Evolutionary conservation across 192 early-diverging fungal species (phyloP).

Genomic region (Backusella parvicylindrica): DNA sequence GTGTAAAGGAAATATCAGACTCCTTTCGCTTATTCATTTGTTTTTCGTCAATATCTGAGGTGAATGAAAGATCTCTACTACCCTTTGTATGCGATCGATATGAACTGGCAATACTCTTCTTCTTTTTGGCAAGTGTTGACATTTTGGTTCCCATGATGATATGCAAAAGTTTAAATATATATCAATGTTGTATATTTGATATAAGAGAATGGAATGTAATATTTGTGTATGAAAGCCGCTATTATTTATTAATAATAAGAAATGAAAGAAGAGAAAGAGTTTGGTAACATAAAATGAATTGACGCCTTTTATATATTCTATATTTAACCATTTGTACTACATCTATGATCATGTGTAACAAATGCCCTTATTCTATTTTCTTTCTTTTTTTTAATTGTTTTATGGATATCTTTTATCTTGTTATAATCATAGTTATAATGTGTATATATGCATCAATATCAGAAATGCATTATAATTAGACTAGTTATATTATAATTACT

Average conservation of each 20-base stretch:
- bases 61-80: not conserved
- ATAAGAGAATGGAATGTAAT: not conserved
- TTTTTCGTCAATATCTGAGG: not conserved
- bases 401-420: too few relatives aligned
- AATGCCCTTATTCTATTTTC: too few relatives aligned
- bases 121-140: not conserved
- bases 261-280: not conserved
- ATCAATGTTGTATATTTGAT: not conserved
- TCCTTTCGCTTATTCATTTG: not conserved
- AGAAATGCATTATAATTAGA: not conserved
- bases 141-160: not conserved
- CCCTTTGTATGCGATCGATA: not conserved
- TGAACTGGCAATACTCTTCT: not conserved
- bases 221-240: too few relatives aligned
- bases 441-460: not conserved
- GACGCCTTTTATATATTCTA: not conserved
- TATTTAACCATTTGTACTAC: not conserved
- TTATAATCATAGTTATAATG: not conserved
- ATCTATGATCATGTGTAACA: not conserved
- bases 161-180: not conserved
- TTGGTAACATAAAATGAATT: not conserved
- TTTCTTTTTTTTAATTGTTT: too few relatives aligned
- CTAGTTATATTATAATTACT: not conserved
- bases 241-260: conserved; percentile 1
- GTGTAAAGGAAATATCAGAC: not conserved